Percentiles rank a stretch among this genome's conserved stretches.
Conservation (phyloP, 768 basidiomycete genomes). For the Boletus speciosus region DNA sequence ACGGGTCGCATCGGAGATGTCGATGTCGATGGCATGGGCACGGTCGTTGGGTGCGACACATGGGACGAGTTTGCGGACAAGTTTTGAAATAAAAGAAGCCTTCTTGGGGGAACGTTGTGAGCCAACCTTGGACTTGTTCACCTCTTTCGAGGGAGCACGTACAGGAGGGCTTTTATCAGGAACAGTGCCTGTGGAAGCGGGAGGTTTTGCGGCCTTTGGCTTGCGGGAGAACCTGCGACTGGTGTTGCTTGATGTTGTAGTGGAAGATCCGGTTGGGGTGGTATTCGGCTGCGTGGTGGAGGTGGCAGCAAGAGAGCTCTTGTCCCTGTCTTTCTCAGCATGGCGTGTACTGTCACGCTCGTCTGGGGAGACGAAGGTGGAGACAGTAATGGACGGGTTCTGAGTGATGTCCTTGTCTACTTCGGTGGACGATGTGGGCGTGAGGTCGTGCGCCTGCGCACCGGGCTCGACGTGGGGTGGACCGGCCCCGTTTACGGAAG, state of each 20-base stretch:
- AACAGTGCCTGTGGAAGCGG: conserved; percentile 14
- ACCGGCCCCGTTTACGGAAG: conserved; percentile 28
- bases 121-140: conserved; percentile 33
- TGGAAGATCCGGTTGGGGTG: conserved; percentile 21
- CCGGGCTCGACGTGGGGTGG: conserved; percentile 15
- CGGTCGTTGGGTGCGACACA: conserved; percentile 54
- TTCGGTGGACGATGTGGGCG: conserved; percentile 32
- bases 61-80: conserved; percentile 62
- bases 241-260: conserved; percentile 17
- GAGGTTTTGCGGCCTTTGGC: conserved; percentile 17
- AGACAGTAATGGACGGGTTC: conserved; percentile 34
- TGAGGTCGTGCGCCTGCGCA: conserved; percentile 29
- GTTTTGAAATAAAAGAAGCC: conserved; percentile 55
- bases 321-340: conserved; percentile 43
- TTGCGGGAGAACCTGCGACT: conserved; percentile 32
- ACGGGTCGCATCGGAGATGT: conserved; percentile 24
- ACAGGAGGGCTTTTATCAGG: conserved; percentile 31
- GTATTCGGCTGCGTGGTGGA: conserved; percentile 42
- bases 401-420: conserved; percentile 36
- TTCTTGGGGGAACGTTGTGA: conserved; percentile 37
- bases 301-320: conserved; percentile 44
- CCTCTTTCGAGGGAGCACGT: conserved; percentile 33
- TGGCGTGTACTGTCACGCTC: conserved; percentile 31
- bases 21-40: conserved; percentile 44
- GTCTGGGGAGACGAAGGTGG: conserved; percentile 32